Base-by-base conservation (phyloP, 2,329 filamentous ascomycete genomes). In the Fusarium xyrophilum region DNA sequence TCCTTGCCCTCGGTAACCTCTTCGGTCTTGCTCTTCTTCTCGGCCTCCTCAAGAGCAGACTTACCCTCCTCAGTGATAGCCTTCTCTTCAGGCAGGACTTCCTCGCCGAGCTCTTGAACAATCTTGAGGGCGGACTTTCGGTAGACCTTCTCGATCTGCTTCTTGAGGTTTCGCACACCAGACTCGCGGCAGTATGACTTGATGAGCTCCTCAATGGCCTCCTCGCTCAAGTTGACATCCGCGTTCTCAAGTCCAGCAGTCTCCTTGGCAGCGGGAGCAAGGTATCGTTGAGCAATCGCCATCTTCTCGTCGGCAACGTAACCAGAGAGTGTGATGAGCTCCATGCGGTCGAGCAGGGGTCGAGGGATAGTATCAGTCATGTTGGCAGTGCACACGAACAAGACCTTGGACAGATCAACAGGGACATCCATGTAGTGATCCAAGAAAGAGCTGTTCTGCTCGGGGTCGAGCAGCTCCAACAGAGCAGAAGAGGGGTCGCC, bases 381-480 rank as follows among this genome's bases (percentile, higher is more conserved):
- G 79, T 99, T 99, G 63, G 96, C 96, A 17, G 96, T 99, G 85
- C 96, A 99, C 42, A 99, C 96, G 77, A 99, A 99, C 25, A 99
- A 86, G 5, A 99, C 96, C 82, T 98, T 98, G 52, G 94, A 97
- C 52, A 99, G 84, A 77, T 99, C 96, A 9, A 99, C 95, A 0
- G 96, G 96, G 1, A 99, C 93, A 78, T 99, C 96, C 87, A 99
- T 93, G 82, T 99, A 99, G 79, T 99, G 96, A 74, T 99, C 96
- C 68, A 99, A 80, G 86, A 99, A 99, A 27, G 94, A 97, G 76
- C 85, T 93, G 82, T 99, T 99, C 78, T 99, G 96, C 79, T 99
- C 96, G 0, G 96, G 96, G 72, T 99, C 96, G 21, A 99, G 88
- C 52, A 99, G 82, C 78, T 99, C 96, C 6, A 99, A 87, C 55